These are phyloP conservation scores for Candida ortonii DNA, from an alignment of 805 yeast genomes.

Conservation along the genomic window DNA sequence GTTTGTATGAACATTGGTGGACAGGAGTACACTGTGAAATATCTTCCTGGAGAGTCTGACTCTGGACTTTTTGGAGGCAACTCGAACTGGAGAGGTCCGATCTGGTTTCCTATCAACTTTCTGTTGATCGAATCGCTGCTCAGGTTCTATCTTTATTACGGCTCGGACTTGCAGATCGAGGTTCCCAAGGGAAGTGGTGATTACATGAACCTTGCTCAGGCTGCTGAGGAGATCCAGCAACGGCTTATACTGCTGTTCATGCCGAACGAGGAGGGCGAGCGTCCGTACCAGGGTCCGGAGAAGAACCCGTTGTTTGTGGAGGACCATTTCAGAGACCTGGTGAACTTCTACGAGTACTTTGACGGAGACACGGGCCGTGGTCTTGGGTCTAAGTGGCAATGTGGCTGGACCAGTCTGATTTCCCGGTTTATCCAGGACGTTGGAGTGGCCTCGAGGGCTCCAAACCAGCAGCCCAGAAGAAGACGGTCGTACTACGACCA, in stretches of 20 bases:
- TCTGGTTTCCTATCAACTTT: constrained; percentile 93
- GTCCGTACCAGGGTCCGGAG: constrained; percentile 78
- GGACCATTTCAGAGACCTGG: constrained; percentile 67
- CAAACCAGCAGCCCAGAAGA: constrained; percentile 35
- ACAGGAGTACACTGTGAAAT: constrained; percentile 62
- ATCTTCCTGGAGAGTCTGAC: constrained; percentile 86
- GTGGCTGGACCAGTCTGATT: constrained; percentile 94
- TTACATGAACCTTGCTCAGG: constrained; percentile 73
- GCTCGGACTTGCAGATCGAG: constrained; percentile 79
- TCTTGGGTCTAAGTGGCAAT: constrained; percentile 88
- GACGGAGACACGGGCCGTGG: constrained; percentile 96
- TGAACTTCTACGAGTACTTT: constrained; percentile 83
- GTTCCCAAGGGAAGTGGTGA: constrained; percentile 86
- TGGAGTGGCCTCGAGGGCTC: constrained; percentile 64
- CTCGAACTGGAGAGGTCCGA: constrained; percentile 97
- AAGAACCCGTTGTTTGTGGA: constrained; percentile 52
- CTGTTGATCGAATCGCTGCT: constrained; percentile 82
- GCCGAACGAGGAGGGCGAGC: constrained; percentile 54
- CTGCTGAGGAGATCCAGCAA: constrained; percentile 87
- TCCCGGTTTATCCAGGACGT: constrained; percentile 90
- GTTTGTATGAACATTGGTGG: constrained; percentile 83
- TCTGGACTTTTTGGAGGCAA: constrained; percentile 95
- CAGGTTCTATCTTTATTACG: constrained; percentile 84
- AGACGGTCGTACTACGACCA: constrained; percentile 29
- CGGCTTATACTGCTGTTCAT: constrained; percentile 75